Conservation (phyloP, 2,329 filamentous ascomycete genomes). For the Fusarium haematococcum region DNA sequence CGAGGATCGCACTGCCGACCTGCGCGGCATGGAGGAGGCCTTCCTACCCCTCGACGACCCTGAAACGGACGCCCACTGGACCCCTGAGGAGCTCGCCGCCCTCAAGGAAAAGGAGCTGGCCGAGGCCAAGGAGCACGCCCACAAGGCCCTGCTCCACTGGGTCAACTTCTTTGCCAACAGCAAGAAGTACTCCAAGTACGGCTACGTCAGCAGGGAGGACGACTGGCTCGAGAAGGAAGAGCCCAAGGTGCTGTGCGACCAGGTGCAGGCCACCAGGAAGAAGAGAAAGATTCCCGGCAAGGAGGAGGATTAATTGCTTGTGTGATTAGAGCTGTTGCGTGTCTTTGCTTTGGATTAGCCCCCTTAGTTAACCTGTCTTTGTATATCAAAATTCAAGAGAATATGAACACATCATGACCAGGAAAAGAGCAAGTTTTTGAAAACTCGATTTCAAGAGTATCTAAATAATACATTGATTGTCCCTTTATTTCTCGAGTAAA, state of each 20-base stretch:
- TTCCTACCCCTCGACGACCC: slow-evolving; percentile 76
- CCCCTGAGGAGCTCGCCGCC: slow-evolving; percentile 63
- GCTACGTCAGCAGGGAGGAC: slow-evolving; percentile 73
- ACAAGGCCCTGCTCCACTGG: slow-evolving; percentile 82
- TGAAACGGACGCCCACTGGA: slow-evolving; percentile 70
- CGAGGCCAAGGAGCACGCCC: slow-evolving; percentile 73
- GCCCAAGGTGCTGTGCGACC: slow-evolving; percentile 74
- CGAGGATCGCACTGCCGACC: slow-evolving; percentile 84
- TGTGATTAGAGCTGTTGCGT: neutral
- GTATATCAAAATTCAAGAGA: neutral
- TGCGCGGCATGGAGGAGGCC: slow-evolving; percentile 89
- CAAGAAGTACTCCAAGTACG: slow-evolving; percentile 85
- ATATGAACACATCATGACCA: neutral
- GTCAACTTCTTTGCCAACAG: slow-evolving; percentile 83
- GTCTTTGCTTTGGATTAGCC: neutral
- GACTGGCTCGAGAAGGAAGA: slow-evolving; percentile 73
- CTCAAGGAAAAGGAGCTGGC: slow-evolving; percentile 72
- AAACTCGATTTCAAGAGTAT: neutral
- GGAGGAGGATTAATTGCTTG: slow-evolving; percentile 3
- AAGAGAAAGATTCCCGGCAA: slow-evolving; percentile 57
- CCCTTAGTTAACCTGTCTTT: neutral
- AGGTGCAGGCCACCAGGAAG: slow-evolving; percentile 70
- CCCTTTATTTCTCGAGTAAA: slow-evolving; percentile 2
- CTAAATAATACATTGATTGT: slow-evolving; percentile 19
- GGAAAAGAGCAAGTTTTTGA: neutral